phyloP scores from a whole-genome alignment of 1,284 basidiomycete genomes.

The Irpex sp. region DNA sequence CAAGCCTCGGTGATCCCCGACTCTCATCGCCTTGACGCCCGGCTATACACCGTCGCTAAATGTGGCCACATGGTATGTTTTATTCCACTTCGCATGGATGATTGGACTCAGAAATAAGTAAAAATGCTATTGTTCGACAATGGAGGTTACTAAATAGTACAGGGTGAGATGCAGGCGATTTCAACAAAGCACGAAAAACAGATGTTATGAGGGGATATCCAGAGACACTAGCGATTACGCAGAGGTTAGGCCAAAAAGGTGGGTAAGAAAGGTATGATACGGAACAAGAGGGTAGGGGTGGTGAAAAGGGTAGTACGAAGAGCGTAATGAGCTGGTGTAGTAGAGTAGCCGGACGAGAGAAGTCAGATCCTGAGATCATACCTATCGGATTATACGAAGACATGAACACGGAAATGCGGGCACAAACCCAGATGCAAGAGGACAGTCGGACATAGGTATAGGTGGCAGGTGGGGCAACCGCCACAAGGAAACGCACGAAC shows the following conservation, averaged over 20 bases:
- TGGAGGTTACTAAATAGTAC: conserved; percentile 2
- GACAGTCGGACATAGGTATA: conserved; percentile 1
- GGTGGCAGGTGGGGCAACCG: background rate
- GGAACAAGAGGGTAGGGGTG: background rate
- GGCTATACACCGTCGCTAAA: background rate
- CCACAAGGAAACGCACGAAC: background rate
- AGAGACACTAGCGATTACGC: background rate
- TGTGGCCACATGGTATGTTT: background rate
- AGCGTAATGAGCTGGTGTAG: background rate
- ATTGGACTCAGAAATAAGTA: background rate
- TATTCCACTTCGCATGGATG: background rate
- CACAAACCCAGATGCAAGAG: background rate
- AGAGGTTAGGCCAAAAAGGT: background rate
- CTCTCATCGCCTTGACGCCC: conserved; percentile 1
- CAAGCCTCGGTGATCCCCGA: background rate
- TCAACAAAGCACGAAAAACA: background rate
- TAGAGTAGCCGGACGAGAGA: background rate
- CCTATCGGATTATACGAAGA: background rate
- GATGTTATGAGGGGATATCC: background rate
- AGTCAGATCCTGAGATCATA: background rate
- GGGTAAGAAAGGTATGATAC: background rate
- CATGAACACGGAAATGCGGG: background rate
- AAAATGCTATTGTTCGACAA: conserved; percentile 1
- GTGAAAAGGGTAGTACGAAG: background rate
- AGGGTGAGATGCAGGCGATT: background rate